These are phyloP conservation scores for Candida odintsovae DNA, from an alignment of 805 yeast species.

Conservation along the genomic window DNA sequence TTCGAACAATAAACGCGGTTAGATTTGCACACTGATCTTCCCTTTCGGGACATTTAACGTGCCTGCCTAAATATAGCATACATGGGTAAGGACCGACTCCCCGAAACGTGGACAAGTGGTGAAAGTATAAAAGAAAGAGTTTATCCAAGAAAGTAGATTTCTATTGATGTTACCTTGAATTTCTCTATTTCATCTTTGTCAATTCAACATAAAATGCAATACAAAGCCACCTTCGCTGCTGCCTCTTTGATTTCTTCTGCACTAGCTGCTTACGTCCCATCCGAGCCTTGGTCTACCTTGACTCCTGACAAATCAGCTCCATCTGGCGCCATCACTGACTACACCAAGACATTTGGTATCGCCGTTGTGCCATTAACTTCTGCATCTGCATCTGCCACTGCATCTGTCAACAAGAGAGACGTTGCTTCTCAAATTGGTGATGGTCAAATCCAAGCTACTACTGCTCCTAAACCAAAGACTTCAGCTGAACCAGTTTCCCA, in stretches of 20 bases:
- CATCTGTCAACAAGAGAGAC: constrained; percentile 30
- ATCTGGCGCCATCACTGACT: constrained; percentile 30
- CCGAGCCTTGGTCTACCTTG: constrained; percentile 40
- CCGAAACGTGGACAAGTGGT: too few relatives aligned
- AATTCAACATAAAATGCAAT: constrained; percentile 32
- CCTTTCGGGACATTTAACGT: not conserved
- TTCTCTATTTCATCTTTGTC: too few relatives aligned
- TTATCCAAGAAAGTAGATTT: too few relatives aligned
- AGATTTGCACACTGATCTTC: not conserved
- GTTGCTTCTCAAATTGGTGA: constrained; percentile 54
- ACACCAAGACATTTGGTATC: constrained; percentile 34
- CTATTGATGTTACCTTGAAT: too few relatives aligned
- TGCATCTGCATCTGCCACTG: constrained; percentile 16
- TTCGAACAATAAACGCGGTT: not conserved
- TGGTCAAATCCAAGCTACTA: constrained; percentile 52
- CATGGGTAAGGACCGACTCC: not conserved
- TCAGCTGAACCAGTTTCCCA: constrained; percentile 24
- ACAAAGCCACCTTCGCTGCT: constrained; percentile 35
- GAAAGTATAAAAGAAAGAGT: not conserved
- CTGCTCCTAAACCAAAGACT: too few relatives aligned
- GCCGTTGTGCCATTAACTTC: constrained; percentile 32
- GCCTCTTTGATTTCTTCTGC: constrained; percentile 39
- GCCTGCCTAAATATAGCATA: not conserved
- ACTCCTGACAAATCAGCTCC: constrained; percentile 33
- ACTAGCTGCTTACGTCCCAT: constrained; percentile 56